phyloP scores from a whole-genome alignment of 2,329 filamentous ascomycete species.

The Fusarium aywerte region DNA sequence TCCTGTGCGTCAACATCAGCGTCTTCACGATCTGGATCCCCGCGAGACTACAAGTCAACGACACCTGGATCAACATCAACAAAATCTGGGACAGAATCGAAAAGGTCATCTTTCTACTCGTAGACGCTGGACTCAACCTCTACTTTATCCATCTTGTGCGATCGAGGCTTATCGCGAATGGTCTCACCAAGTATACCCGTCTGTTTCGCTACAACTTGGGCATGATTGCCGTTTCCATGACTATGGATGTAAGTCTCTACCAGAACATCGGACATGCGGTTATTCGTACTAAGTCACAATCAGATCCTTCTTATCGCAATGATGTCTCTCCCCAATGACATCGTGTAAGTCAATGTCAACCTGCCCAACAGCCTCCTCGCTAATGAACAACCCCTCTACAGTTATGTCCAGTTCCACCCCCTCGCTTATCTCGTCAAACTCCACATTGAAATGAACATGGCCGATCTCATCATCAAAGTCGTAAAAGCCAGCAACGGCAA shows the following conservation, averaged over 20 bases:
- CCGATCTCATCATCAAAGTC: constrained; percentile 59
- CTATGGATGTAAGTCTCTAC: constrained; percentile 41
- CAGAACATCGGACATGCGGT: no score
- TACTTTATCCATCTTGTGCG: constrained; percentile 63
- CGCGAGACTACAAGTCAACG: constrained; percentile 57
- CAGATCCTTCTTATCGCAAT: constrained; percentile 47
- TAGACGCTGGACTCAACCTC: constrained; percentile 62
- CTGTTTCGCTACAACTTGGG: constrained; percentile 53
- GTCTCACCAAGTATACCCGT: constrained; percentile 60
- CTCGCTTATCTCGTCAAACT: constrained; percentile 64
- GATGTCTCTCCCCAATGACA: constrained; percentile 47
- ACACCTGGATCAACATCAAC: constrained; percentile 58
- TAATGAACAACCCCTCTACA: constrained; percentile 20
- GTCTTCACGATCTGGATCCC: constrained; percentile 67
- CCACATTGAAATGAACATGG: constrained; percentile 65
- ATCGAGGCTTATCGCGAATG: constrained; percentile 57
- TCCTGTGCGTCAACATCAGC: constrained; percentile 61
- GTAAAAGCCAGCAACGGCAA: constrained; percentile 41
- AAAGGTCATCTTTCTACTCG: constrained; percentile 62
- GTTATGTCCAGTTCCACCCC: constrained; percentile 61
- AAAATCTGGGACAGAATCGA: constrained; percentile 64
- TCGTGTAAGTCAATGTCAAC: constrained; percentile 41
- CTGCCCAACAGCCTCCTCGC: fast-evolving
- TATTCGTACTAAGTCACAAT: neutral
- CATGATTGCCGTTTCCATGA: constrained; percentile 49